These are phyloP conservation scores for Termitomyces titanicus DNA, from an alignment of 768 basidiomycete genomes.

Conservation along the genomic window DNA sequence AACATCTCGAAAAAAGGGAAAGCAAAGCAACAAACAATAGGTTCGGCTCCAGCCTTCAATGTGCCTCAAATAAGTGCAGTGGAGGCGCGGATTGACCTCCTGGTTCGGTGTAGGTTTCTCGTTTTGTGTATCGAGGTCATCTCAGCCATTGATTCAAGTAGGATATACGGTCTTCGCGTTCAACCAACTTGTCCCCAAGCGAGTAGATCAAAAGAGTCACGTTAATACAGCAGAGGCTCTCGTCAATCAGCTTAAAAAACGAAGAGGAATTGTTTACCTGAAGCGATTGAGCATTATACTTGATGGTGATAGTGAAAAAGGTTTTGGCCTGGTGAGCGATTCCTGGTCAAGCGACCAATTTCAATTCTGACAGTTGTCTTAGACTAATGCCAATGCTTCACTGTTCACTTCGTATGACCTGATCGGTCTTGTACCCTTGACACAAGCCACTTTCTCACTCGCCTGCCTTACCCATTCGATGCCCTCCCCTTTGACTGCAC, in stretches of 20 bases:
- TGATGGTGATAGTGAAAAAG: slow-evolving; percentile 83
- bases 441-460: slow-evolving; percentile 64
- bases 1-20: slow-evolving; percentile 52
- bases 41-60: slow-evolving; percentile 36
- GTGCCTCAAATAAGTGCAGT: slow-evolving; percentile 53
- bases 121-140: not conserved
- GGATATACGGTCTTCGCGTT: slow-evolving; percentile 83
- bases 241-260: slow-evolving; percentile 54
- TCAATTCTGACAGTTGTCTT: not conserved
- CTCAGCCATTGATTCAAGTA: slow-evolving; percentile 43
- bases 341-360: not conserved
- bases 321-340: slow-evolving; percentile 69
- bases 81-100: slow-evolving; percentile 63
- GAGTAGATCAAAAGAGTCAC: slow-evolving; percentile 69
- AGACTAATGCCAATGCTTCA: slow-evolving; percentile 71
- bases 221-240: slow-evolving; percentile 59
- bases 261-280: slow-evolving; percentile 60
- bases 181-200: slow-evolving; percentile 67
- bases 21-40: slow-evolving; percentile 31
- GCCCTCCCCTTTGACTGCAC: slow-evolving; percentile 73
- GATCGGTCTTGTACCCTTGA: slow-evolving; percentile 72
- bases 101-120: slow-evolving; percentile 62
- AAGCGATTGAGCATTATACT: slow-evolving; percentile 79
- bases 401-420: slow-evolving; percentile 71
- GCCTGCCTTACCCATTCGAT: slow-evolving; percentile 79